Percentiles rank a stretch among this genome's conserved stretches.
Conservation (phyloP, 495 filamentous ascomycete genomes). For the Penicillium paradoxum region DNA sequence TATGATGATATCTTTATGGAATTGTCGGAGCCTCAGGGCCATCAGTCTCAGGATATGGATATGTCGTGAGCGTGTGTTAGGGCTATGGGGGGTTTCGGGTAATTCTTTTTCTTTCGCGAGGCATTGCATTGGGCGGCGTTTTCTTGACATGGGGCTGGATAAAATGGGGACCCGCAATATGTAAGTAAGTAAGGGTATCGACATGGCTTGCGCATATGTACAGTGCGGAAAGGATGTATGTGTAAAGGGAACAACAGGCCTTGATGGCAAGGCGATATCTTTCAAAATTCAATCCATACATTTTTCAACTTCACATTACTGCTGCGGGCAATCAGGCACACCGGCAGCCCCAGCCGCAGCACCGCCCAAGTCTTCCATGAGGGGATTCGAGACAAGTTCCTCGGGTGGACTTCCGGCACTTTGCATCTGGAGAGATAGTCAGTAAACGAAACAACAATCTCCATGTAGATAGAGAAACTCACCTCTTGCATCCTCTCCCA, state of each 20-base stretch:
- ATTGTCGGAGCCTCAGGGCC: slow-evolving; percentile 19
- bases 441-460: slow-evolving; percentile 2
- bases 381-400: slow-evolving; percentile 79
- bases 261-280: neutral
- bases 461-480: slow-evolving; percentile 23
- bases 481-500: slow-evolving; percentile 98
- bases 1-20: slow-evolving; percentile 50
- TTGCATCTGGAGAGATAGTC: slow-evolving; percentile 69
- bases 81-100: neutral
- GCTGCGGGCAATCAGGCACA: slow-evolving; percentile 38
- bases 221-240: slow-evolving; percentile 21
- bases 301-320: slow-evolving; percentile 21
- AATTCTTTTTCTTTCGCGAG: neutral
- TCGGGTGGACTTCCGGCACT: slow-evolving; percentile 80
- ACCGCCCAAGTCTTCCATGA: slow-evolving; percentile 33
- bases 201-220: slow-evolving; percentile 21
- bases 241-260: neutral
- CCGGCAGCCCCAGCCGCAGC: slow-evolving; percentile 21
- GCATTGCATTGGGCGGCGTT: slow-evolving; percentile 23
- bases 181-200: slow-evolving; percentile 28
- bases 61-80: slow-evolving; percentile 26
- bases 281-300: neutral
- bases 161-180: neutral
- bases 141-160: neutral
- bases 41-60: slow-evolving; percentile 35